Base-by-base conservation (phyloP, 2,329 filamentous ascomycete species). In the Pseudonectria foliicola region DNA sequence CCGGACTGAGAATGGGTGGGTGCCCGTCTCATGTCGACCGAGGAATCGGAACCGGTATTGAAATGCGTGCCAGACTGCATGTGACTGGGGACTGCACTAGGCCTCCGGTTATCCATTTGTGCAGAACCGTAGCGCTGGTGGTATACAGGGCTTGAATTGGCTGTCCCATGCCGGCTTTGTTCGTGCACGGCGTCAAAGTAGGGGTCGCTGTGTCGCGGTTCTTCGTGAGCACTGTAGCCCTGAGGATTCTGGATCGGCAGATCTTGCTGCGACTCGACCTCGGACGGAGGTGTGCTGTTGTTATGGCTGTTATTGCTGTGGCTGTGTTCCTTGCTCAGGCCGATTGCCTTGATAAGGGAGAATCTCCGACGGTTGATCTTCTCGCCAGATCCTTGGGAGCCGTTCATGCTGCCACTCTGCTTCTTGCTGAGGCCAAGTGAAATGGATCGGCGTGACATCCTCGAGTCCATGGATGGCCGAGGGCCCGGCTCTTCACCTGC, bases 381-480 rank as follows among this genome's bases (percentile, higher is more conserved):
- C 61, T 82, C 70, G 38, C 67, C 55, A 49, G 77, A 68, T 29
- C 55, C 62, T 48, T 77, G 73, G 4, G 73, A 77, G 10, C 73
- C 75, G 23, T 52, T 50, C 34, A 82, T 74, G 53, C 79, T 80
- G 41, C 82, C 81, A 50, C 79, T 85, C 42, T 71, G 69, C 66
- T 85, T 87, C 66, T 80, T 83, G 27, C 75, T 76, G 13, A 84
- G 68, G 2, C 76, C 78, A 30, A 84, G 64, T 2, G 81, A 81
- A 54, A 85, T 82, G 0, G 83, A 87, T 29, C 81, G 76, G 15
- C 83, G 75, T 23, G 77, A 77, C 13, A 63, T 64, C 43, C 68
- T 68, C 3, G 82, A 88, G 46, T 89, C 85, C 52, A 85, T 76
- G 1, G 84, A 89, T 27, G 70, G 67, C 31, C 83, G 70, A 1